phyloP scores from a whole-genome alignment of 1,284 basidiomycete species.

The Xerocomus amazonicus region DNA sequence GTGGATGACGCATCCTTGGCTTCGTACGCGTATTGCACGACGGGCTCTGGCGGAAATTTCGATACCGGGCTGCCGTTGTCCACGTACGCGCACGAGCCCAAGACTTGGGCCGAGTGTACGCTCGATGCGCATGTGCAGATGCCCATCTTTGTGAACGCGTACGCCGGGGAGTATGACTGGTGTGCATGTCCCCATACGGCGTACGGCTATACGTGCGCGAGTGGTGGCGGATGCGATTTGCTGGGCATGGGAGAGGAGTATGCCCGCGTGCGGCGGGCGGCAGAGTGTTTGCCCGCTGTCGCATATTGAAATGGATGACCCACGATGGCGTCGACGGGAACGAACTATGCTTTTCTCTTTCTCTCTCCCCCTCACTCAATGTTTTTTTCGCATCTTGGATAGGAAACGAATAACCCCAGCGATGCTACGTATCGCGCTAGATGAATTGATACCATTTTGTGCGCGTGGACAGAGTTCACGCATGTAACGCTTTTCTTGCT shows the following conservation, averaged over 20 bases:
- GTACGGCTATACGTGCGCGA: slow-evolving; percentile 1
- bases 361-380: too few relatives aligned
- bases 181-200: slow-evolving; percentile 14
- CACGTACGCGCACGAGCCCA: slow-evolving; percentile 21
- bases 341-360: too few relatives aligned
- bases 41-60: neutral
- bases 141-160: slow-evolving; percentile 33
- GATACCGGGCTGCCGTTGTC: neutral
- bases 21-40: slow-evolving; percentile 15
- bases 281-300: slow-evolving; percentile 22
- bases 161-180: slow-evolving; percentile 22
- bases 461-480: too few relatives aligned
- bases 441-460: too few relatives aligned
- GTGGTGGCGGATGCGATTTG: neutral
- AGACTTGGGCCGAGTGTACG: slow-evolving; percentile 28
- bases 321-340: too few relatives aligned
- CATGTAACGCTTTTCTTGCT: too few relatives aligned
- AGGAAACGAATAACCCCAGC: too few relatives aligned
- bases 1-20: slow-evolving; percentile 19
- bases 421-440: too few relatives aligned
- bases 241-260: slow-evolving; percentile 9
- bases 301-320: slow-evolving; percentile 17
- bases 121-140: slow-evolving; percentile 17
- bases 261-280: slow-evolving; percentile 14
- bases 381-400: too few relatives aligned